A percentile compares a stretch with the other conserved stretches of the same genome.
These are phyloP conservation scores for Medicago truncatula DNA, from an alignment of 306 rosid species.

Conservation along the genomic window MtrunA17r5.0-ANR NC_053043.1:629001-629500, in stretches of 20 bases:
- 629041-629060: slow-evolving; percentile 53
- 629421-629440: slow-evolving; percentile 19
- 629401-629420: slow-evolving; percentile 6
- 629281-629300: slow-evolving; percentile 87
- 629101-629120: slow-evolving; percentile 86
- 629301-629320: slow-evolving; percentile 89
- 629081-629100: slow-evolving; percentile 83
- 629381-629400: slow-evolving; percentile 5
- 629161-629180: slow-evolving; percentile 73
- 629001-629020: slow-evolving; percentile 15
- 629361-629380: slow-evolving; percentile 40
- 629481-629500: not conserved
- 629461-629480: not conserved
- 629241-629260: slow-evolving; percentile 65
- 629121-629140: slow-evolving; percentile 82
- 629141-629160: slow-evolving; percentile 84
- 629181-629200: slow-evolving; percentile 4
- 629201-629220: not conserved
- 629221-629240: slow-evolving; percentile 21
- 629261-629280: slow-evolving; percentile 89
- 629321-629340: slow-evolving; percentile 88
- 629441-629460: slow-evolving; percentile 10
- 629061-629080: slow-evolving; percentile 82
- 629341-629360: slow-evolving; percentile 64
- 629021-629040: slow-evolving; percentile 25